Base-by-base conservation (phyloP, 1,284 basidiomycete species). In the Sporisorium iseilematis-ciliati region DNA sequence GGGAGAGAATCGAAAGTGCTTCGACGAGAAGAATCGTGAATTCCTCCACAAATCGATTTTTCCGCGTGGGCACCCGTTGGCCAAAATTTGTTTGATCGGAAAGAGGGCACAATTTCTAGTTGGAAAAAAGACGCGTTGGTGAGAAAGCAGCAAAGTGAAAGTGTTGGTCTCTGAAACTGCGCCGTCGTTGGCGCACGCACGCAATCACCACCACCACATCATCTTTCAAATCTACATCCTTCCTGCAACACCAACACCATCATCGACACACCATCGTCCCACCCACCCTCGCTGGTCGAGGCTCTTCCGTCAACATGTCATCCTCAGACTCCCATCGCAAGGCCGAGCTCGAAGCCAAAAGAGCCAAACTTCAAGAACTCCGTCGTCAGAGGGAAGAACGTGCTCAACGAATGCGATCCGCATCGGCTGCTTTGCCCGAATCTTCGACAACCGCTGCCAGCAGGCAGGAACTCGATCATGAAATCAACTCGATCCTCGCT, bases 331-430 rank as follows among this genome's bases (percentile, higher is more conserved):
- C 88, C 55, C 76, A 86, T 54, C 88, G 91, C 42, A 86, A 90
- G 80, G 89, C 91, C 80, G 95, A 97, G 87, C 93, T 98, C 71
- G 94, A 95, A 86, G 93, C 92, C 43, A 99, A 98, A 87, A 89
- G 91, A 66, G 90, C 91, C 7, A 95, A 94, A 86, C 90, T 98
- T 45, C 93, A 90, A 51, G 93, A 95, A 73, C 88, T 95, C 31
- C 89, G 91, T 66, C 90, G 90, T 81, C 91, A 90, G 42, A 87
- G 93, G 43, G 89, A 90, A 51, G 90, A 91, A 68, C 88, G 92
- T 69, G 89, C 67, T 11, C 62, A 72, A 51, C 51, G 77, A 2
- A 63, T 77, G 42, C 67, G 68, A 41, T 65, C 71, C 31, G 50
- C 57, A 23, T 58, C 70, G 12, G 20, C 68, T 18, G 38, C 69